Conservation (phyloP, 495 filamentous ascomycete species). For the Tuber melanosporum region DNA sequence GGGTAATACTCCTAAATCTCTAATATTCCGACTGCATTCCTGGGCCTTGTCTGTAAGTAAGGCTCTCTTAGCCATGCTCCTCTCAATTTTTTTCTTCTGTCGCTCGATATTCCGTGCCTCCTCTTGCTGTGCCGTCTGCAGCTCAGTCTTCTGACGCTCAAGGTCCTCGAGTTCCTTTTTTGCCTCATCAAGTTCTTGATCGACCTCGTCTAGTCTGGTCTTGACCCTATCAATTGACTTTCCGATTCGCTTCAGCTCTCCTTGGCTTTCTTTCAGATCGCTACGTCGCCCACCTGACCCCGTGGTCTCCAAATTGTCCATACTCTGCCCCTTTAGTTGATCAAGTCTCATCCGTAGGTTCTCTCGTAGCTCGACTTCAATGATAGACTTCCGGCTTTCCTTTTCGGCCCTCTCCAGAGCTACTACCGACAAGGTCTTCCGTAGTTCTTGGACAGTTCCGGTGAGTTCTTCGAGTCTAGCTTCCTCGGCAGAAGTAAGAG, state of each 20-base stretch:
- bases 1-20: slow-evolving; percentile 85
- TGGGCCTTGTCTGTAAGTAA: slow-evolving; percentile 65
- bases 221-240: slow-evolving; percentile 58
- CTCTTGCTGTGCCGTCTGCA: slow-evolving; percentile 63
- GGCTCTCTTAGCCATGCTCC: slow-evolving; percentile 78
- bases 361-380: slow-evolving; percentile 80
- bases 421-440: slow-evolving; percentile 65
- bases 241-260: slow-evolving; percentile 70
- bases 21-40: slow-evolving; percentile 79
- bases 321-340: slow-evolving; percentile 70
- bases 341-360: slow-evolving; percentile 80
- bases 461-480: slow-evolving; percentile 65
- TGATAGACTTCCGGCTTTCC: slow-evolving; percentile 64
- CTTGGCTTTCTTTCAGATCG: slow-evolving; percentile 69
- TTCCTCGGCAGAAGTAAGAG: slow-evolving; percentile 76
- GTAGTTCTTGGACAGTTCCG: slow-evolving; percentile 61
- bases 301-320: slow-evolving; percentile 54
- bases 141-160: slow-evolving; percentile 58
- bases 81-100: slow-evolving; percentile 85
- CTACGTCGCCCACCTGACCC: slow-evolving; percentile 50
- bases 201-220: slow-evolving; percentile 62
- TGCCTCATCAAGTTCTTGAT: slow-evolving; percentile 61
- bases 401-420: slow-evolving; percentile 67
- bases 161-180: slow-evolving; percentile 56
- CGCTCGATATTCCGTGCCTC: slow-evolving; percentile 75